phyloP scores from a whole-genome alignment of 73 alveolate species.

The Tetrahymena thermophila region DNA sequence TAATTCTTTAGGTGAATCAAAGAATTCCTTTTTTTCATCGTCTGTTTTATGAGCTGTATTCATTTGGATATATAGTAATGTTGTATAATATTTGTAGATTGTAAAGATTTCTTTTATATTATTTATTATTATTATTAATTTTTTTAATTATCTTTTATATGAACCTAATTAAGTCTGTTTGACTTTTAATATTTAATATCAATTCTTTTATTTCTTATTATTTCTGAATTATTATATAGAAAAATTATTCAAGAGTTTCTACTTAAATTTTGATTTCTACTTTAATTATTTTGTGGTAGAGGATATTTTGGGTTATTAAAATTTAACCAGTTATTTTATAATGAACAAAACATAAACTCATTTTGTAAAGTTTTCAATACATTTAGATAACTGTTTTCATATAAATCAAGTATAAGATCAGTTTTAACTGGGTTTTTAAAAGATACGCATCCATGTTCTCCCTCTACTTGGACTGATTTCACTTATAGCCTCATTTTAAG shows the following conservation, averaged over 20 bases:
- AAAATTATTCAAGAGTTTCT: not conserved
- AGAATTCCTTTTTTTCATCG: conserved; percentile 74
- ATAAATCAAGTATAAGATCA: too few relatives aligned
- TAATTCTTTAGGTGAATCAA: conserved; percentile 66
- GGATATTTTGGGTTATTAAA: not conserved
- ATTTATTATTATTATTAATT: not conserved
- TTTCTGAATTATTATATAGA: not conserved
- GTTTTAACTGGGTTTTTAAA: too few relatives aligned
- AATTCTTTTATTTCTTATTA: not conserved
- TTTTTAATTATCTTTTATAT: too few relatives aligned
- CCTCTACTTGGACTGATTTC: too few relatives aligned
- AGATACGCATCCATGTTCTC: too few relatives aligned
- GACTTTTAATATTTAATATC: not conserved
- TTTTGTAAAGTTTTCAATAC: too few relatives aligned
- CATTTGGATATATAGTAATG: not conserved
- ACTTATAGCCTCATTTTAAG: too few relatives aligned
- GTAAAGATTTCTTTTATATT: not conserved
- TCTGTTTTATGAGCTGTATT: conserved; percentile 51
- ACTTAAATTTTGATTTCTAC: not conserved
- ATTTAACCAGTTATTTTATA: too few relatives aligned
- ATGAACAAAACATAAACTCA: too few relatives aligned
- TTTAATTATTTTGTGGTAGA: not conserved
- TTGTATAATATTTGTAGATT: not conserved
- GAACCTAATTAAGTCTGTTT: too few relatives aligned
- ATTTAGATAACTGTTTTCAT: too few relatives aligned